Conservation (phyloP, 768 basidiomycete genomes). For the Thelephora aurantiotincta region DNA sequence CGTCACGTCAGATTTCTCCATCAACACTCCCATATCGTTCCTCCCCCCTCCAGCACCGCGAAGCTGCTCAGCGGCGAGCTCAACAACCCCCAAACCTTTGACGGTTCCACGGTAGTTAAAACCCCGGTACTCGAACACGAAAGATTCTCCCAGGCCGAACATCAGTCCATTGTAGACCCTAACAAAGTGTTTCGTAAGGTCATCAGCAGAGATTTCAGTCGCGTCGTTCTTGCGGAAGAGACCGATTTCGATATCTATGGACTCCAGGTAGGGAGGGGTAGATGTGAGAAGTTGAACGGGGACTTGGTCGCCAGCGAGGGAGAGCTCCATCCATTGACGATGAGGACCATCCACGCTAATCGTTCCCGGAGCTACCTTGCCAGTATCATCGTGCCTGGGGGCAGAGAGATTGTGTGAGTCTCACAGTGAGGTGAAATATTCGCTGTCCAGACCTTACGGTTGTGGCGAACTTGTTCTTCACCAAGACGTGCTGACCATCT, state of each 20-base stretch:
- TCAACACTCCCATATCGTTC: constrained; percentile 54
- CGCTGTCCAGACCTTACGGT: constrained; percentile 36
- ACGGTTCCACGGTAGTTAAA: constrained; percentile 65
- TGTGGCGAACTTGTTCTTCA: constrained; percentile 58
- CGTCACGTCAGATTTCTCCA: constrained; percentile 86
- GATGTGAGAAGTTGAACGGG: constrained; percentile 44
- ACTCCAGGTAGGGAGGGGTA: constrained; percentile 50
- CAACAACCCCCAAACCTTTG: constrained; percentile 42
- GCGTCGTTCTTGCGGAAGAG: constrained; percentile 43
- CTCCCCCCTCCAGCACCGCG: constrained; percentile 19
- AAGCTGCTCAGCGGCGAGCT: constrained; percentile 48
- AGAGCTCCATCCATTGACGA: constrained; percentile 84
- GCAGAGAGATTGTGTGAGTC: neutral
- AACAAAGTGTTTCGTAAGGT: constrained; percentile 64
- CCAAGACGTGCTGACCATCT: constrained; percentile 56
- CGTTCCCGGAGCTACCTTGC: constrained; percentile 47
- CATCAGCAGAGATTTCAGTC: constrained; percentile 78
- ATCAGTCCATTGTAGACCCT: constrained; percentile 62
- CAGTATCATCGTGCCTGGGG: constrained; percentile 64
- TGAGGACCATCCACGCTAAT: constrained; percentile 71
- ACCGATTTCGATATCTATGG: constrained; percentile 68
- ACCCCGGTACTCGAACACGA: constrained; percentile 84
- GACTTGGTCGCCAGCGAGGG: constrained; percentile 61
- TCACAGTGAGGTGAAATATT: neutral
- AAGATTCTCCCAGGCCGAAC: constrained; percentile 49